Evolutionary conservation across 2,329 filamentous ascomycete species (phyloP).

Genomic region (Didymellaceae sp.): DNA sequence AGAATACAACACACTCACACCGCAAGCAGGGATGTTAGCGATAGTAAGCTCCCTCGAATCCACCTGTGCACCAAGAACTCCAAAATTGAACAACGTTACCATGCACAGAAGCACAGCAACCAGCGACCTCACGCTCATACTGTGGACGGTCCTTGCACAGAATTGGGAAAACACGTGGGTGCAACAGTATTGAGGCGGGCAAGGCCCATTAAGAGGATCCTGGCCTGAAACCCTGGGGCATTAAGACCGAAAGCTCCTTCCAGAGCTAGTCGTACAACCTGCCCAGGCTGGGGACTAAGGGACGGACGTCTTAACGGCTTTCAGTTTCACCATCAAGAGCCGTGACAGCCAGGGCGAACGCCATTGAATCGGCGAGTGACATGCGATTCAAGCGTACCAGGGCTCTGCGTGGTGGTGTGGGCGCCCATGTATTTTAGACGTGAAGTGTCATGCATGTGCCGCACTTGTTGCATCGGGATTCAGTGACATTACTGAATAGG

Average conservation of each 20-base stretch:
- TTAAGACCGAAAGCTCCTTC: background rate
- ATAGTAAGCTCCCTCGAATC: slow-evolving; percentile 14
- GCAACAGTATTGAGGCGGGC: background rate
- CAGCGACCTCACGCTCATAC: slow-evolving; percentile 13
- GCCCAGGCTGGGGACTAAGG: background rate
- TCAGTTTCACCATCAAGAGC: background rate
- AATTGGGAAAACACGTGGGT: background rate
- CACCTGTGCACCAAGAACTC: background rate
- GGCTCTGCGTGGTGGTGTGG: background rate
- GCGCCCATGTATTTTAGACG: background rate
- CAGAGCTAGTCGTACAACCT: background rate
- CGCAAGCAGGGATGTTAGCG: slow-evolving; percentile 20
- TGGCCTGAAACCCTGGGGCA: background rate
- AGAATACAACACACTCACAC: slow-evolving; percentile 5
- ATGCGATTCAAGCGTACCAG: background rate
- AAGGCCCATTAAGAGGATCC: background rate
- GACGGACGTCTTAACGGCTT: background rate
- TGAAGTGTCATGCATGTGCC: background rate
- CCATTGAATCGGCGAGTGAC: background rate
- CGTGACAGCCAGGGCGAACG: background rate
- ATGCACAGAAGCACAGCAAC: slow-evolving; percentile 10
- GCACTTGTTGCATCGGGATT: background rate
- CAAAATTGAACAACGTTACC: slow-evolving; percentile 1
- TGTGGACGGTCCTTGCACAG: background rate
- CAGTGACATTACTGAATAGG: background rate